Base-by-base conservation (phyloP, 176 grass and related monocot species). In the Tillandsia fasciculata region DNA sequence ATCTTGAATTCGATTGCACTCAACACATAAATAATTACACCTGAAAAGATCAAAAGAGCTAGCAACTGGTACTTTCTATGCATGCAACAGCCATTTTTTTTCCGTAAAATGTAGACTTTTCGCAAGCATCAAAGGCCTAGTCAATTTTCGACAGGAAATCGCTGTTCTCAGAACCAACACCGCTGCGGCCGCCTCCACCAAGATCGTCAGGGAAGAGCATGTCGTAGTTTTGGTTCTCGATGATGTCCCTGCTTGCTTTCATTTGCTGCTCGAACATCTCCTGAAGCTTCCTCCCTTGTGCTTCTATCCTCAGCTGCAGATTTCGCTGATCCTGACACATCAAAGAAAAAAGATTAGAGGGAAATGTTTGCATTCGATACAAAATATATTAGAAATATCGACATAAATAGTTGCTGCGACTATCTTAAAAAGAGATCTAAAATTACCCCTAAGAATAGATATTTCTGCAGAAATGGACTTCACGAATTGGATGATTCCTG, bases 221-320 rank as follows among this genome's bases (percentile, higher is more conserved):
- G 52, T 72, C 74, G 12, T 56, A 64, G 68, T 70, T 77, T 63
- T 28, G 53, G 10, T 68, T 10, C 63, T 71, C 80, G 22, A 75
- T 52, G 10, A 74, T 51, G 51, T 28, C 67, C 52, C 74, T 48
- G 26, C 81, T 91, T 76, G 70, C 77, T 78, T 83, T 96, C 15
- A 84, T 66, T 82, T 96, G 92, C 51, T 96, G 77, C 71, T 89
- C 88, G 53, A 96, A 85, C 73, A 96, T 96, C 73, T 85, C 66
- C 72, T 87, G 81, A 52, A 96, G 83, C 81, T 28, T 89, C 77
- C 73, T 91, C 0, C 92, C 81, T 53, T 96, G 92, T 70, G 22
- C 92, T 77, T 96, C 92, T 53, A 96, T 91, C 68, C 72, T 86
- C 78, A 91, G 63, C 80, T 96, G 92, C 42, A 96, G 56, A n/a